These are phyloP conservation scores for Datisca glomerata DNA, from an alignment of 306 rosid species.

Conservation along the genomic window DNA sequence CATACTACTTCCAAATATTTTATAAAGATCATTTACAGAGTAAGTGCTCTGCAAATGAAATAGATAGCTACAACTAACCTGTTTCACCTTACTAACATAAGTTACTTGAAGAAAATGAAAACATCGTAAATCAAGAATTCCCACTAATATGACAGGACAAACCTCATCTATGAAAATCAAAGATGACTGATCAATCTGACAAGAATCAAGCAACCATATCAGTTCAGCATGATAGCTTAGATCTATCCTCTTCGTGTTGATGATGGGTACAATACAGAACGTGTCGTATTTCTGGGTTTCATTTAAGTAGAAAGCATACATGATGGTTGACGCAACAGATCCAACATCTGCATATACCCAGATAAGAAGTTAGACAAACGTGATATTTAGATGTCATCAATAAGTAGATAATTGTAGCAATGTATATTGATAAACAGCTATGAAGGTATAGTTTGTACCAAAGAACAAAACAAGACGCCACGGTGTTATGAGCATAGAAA, in stretches of 20 bases:
- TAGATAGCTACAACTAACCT: too few relatives aligned
- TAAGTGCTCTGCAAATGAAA: too few relatives aligned
- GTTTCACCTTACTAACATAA: too few relatives aligned
- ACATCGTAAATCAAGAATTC: neutral
- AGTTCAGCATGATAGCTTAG: constrained; percentile 57
- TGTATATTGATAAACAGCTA: too few relatives aligned
- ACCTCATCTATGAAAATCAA: constrained; percentile 77
- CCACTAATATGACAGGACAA: constrained; percentile 8
- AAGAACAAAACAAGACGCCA: too few relatives aligned
- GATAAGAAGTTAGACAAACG: constrained; percentile 4
- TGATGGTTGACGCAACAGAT: constrained; percentile 54
- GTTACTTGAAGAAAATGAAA: neutral
- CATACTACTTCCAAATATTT: too few relatives aligned
- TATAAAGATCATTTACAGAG: too few relatives aligned
- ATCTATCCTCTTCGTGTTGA: constrained; percentile 59
- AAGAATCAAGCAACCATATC: constrained; percentile 76
- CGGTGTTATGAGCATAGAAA: too few relatives aligned
- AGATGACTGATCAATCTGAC: constrained; percentile 60
- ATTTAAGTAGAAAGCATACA: constrained; percentile 63
- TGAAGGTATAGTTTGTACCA: too few relatives aligned
- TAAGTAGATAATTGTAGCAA: too few relatives aligned
- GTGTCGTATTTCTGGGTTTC: constrained; percentile 33
- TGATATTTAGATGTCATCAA: too few relatives aligned
- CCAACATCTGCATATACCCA: constrained; percentile 49
- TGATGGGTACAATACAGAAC: constrained; percentile 60